Conservation (phyloP, 345 rosid species). For the Crucihimalaya himalaica region DNA sequence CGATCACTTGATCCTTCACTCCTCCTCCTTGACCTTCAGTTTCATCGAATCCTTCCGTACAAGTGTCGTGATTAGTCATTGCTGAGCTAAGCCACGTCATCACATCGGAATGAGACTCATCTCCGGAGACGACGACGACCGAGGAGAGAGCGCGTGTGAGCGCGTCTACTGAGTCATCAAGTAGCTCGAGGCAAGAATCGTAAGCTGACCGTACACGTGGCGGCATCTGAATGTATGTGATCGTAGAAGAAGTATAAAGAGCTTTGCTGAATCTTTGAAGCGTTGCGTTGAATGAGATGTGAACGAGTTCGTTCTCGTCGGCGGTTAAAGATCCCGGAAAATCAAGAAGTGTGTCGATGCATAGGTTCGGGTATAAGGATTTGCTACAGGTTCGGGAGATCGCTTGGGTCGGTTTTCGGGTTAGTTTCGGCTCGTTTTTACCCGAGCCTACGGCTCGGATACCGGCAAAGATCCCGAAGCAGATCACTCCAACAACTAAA, state of each 20-base stretch:
- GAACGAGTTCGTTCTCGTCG: constrained; percentile 67
- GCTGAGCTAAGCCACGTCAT: constrained; percentile 97
- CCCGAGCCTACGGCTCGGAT: constrained; percentile 35
- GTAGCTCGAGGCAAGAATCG: constrained; percentile 90
- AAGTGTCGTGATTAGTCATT: constrained; percentile 93
- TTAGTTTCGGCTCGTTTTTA: constrained; percentile 17
- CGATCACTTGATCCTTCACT: constrained; percentile 67
- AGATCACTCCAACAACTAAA: constrained; percentile 53
- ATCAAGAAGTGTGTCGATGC: constrained; percentile 64
- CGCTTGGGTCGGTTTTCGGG: constrained; percentile 59
- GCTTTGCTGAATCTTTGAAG: constrained; percentile 82
- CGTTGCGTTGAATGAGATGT: constrained; percentile 93
- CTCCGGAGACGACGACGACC: constrained; percentile 40
- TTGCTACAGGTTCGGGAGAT: constrained; percentile 69
- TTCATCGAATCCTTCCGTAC: constrained; percentile 74
- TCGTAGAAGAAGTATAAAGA: constrained; percentile 55
- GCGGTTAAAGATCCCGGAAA: constrained; percentile 75
- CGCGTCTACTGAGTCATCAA: constrained; percentile 82
- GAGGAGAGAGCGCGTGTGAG: constrained; percentile 64
- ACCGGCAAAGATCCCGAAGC: constrained; percentile 46
- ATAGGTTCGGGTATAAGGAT: constrained; percentile 64
- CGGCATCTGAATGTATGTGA: constrained; percentile 64
- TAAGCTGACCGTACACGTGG: constrained; percentile 69
- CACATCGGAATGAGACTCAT: constrained; percentile 54
- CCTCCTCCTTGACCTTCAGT: constrained; percentile 41